Evolutionary conservation across 306 rosid species (phyloP), one percentile per base, ranked within the genome.

Genomic region (Sophora flavescens): DNA sequence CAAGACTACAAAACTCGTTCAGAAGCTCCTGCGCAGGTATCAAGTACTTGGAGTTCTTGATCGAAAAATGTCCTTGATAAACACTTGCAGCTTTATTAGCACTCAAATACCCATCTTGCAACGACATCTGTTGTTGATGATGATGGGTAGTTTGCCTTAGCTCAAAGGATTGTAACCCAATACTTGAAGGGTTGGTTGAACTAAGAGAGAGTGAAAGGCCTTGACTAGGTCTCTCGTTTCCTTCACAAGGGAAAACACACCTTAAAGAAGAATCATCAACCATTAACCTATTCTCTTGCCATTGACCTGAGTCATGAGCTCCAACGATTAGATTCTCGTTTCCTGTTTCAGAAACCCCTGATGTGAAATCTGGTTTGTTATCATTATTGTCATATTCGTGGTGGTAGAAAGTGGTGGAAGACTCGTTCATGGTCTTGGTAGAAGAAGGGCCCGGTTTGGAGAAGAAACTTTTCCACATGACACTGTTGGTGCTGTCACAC

Each of bases 181-280:
- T 84, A 56, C 76, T 45, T 0, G 96, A 87, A 59, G 98, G 98
- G 65, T 91, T 85, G 41, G 59, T 60, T 39, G 98, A 91, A 52
- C 85, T 85, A 6, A 91, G 94, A 75, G 98, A 87, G 42, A 94
- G 93, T 9, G 98, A 94, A 59, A 93, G 96, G 1, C 96, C 96
- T 69, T 93, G 98, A 78, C 91, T 89, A 3, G 96, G 96, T 77
- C 94, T 87, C 78, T 93, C 94, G 65, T 87, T 86, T 63, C 91
- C 86, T 68, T 90, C 92, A 42, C 92, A 89, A 50, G 96, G 91
- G 63, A 90, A 89, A n/a, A 91, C 91, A 52, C 90, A 87, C 69
- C 98, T 86, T 56, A 93, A 13, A 15, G 97, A 87, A 72, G 97
- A 91, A 75, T 93, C 93, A 69, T 87, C 93, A 12, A 89, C 84